These are phyloP conservation scores for Globomyces pollinis-pini DNA, from an alignment of 192 early-diverging fungal species.

Conservation along the genomic window DNA sequence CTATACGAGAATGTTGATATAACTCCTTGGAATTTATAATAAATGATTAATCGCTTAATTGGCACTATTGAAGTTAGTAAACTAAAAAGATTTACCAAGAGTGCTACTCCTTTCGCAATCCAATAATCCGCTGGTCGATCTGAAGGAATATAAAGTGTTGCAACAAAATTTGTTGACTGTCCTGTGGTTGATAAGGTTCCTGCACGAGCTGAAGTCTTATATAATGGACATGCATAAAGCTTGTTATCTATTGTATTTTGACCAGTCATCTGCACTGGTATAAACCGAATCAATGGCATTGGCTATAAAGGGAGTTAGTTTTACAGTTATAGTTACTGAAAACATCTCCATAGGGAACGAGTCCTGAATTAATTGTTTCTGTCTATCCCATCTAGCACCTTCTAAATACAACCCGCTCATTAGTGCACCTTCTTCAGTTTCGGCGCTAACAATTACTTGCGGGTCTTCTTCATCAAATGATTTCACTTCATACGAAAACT, in stretches of 20 bases:
- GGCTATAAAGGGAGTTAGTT: too few relatives aligned
- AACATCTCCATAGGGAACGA: conserved; percentile 62
- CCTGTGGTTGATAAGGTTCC: conserved; percentile 56
- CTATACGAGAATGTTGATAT: neutral
- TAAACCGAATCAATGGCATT: conserved; percentile 51
- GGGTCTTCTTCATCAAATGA: conserved; percentile 36
- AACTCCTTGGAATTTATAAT: neutral
- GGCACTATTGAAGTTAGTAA: neutral
- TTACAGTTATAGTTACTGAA: conserved; percentile 34
- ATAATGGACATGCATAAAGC: conserved; percentile 48
- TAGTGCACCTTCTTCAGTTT: conserved; percentile 44
- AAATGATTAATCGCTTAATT: conserved; percentile 2
- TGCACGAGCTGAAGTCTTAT: conserved; percentile 55
- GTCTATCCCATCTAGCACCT: conserved; percentile 52
- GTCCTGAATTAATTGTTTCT: conserved; percentile 44
- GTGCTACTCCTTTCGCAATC: conserved; percentile 51
- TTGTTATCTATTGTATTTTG: conserved; percentile 1
- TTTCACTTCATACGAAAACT: conserved; percentile 40
- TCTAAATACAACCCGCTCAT: conserved; percentile 49
- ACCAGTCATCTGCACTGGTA: conserved; percentile 37
- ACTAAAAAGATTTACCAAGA: conserved; percentile 28
- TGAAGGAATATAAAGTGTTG: conserved; percentile 44
- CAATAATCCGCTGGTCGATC: conserved; percentile 48
- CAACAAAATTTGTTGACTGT: conserved; percentile 56
- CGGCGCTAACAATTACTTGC: conserved; percentile 7